phyloP scores from a whole-genome alignment of 768 basidiomycete species.

The Psilocybe tampanensis region DNA sequence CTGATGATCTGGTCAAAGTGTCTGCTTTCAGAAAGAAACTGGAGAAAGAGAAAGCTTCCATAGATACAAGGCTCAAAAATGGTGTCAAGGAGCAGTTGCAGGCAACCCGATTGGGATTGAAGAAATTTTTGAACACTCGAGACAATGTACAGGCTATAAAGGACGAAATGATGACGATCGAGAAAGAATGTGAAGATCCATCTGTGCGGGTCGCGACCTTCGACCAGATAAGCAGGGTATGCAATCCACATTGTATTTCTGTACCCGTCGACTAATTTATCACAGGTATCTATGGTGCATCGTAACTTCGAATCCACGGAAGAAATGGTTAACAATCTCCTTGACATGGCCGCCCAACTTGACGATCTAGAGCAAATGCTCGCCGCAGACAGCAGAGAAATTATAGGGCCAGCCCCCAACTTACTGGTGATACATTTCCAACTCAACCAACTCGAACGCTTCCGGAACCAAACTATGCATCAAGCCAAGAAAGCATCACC shows the following conservation, averaged over 20 bases:
- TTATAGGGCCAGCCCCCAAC: conserved; percentile 86
- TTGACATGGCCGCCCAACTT: conserved; percentile 89
- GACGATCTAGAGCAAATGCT: conserved; percentile 80
- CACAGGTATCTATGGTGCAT: conserved; percentile 92
- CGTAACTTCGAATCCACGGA: conserved; percentile 94
- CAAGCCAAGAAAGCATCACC: conserved; percentile 85
- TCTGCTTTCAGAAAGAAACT: conserved; percentile 89
- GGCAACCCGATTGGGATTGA: conserved; percentile 85
- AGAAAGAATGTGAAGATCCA: conserved; percentile 76
- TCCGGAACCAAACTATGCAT: conserved; percentile 94
- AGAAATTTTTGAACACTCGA: conserved; percentile 77
- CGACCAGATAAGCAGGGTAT: conserved; percentile 92
- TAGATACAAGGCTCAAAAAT: conserved; percentile 86
- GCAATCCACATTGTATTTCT: conserved; percentile 24
- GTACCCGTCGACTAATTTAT: background rate
- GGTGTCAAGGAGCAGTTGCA: conserved; percentile 94
- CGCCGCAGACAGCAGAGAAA: conserved; percentile 69
- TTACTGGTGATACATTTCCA: conserved; percentile 90
- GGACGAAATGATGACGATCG: conserved; percentile 84
- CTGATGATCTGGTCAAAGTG: conserved; percentile 91
- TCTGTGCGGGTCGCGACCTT: conserved; percentile 81
- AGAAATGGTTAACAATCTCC: conserved; percentile 91
- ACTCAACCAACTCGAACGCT: conserved; percentile 88
- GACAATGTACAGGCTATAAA: conserved; percentile 79
- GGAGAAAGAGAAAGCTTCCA: conserved; percentile 94